Evolutionary conservation across 2,329 filamentous ascomycete species (phyloP).

Genomic region (Knoxdaviesia capensis): DNA sequence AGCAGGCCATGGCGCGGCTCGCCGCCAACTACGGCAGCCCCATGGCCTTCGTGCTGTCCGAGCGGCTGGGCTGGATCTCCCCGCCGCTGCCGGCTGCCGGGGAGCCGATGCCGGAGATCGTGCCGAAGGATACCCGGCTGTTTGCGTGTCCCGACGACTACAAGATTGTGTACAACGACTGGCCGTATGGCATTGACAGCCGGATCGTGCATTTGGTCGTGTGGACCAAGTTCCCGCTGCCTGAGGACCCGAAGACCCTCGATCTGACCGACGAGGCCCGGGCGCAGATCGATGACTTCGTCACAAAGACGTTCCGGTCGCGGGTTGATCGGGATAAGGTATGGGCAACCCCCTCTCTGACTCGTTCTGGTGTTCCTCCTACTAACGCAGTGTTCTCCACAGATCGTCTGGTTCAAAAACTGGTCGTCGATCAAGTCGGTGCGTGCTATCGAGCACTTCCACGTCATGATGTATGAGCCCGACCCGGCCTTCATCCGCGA

Average conservation of each 20-base stretch:
- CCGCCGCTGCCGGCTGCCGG: not conserved
- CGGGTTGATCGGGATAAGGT: constrained; percentile 31
- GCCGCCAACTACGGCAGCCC: constrained; percentile 53
- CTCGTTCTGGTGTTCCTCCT: not conserved
- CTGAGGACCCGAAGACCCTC: constrained; percentile 43
- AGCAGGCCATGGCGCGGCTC: constrained; percentile 45
- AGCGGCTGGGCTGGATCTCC: constrained; percentile 47
- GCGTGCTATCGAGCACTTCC: constrained; percentile 78
- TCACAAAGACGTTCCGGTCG: constrained; percentile 43
- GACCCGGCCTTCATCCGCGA: constrained; percentile 46
- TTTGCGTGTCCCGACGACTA: constrained; percentile 34
- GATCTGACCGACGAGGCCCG: constrained; percentile 46
- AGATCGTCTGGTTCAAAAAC: constrained; percentile 38
- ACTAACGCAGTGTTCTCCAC: constrained; percentile 3
- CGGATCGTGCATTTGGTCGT: constrained; percentile 71
- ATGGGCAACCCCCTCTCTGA: constrained; percentile 9
- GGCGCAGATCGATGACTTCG: constrained; percentile 48
- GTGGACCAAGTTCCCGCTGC: constrained; percentile 76
- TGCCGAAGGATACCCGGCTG: constrained; percentile 11
- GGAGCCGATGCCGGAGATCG: constrained; percentile 1
- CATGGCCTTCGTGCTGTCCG: constrained; percentile 51
- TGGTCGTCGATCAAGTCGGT: constrained; percentile 74
- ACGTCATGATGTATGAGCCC: constrained; percentile 73
- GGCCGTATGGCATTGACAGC: constrained; percentile 72
- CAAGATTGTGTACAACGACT: constrained; percentile 74